Evolutionary conservation across 2,329 filamentous ascomycete species (phyloP), one percentile per base, ranked within the genome.

Genomic region (Botrytis medusae): DNA sequence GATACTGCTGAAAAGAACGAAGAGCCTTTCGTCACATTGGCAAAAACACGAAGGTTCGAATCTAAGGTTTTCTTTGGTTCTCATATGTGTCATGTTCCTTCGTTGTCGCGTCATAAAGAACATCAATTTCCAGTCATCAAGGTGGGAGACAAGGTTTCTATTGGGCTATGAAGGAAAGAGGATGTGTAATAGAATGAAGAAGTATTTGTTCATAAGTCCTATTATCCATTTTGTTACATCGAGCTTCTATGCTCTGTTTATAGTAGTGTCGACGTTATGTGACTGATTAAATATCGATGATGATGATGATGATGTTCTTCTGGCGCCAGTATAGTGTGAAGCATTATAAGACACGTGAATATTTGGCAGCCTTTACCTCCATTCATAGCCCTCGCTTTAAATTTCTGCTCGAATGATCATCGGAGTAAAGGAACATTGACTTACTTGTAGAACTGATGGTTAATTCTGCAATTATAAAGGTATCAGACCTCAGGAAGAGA

Each of bases 31-130:
- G 88, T 92, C 5, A 98, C 94, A 0, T 84, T 99, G 74, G 91
- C 93, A 2, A 97, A 97, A 84, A 97, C 93, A 18, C 88, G 96
- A 77, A 89, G 93, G 73, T 90, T 93, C 76, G 90, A 93, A 69
- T 93, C 94, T 2, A 94, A 94, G 82, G 92, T 98, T 4, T 92
- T 92, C 77, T 99, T 99, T 84, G 96, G 96, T 7, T 90, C 92
- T 74, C 95, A 99, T 76, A 90, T 91, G 88, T 86, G 86, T 42
- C 86, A 88, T 75, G 71, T 81, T 10, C 80, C 83, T 60, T 73
- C 72, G 40, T 63, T 16, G 5, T 34, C 60, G 20, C 72, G 68
- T 16, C 40, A 48, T 22, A 73, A 71, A 61, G 68, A 63, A 59
- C 72, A 73, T 48, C 72, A 73, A 34, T 71, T 64, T 14, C 72